These are phyloP conservation scores for Zychaea mexicana DNA, from an alignment of 371 early-diverging fungal genomes.

Conservation along the genomic window DNA sequence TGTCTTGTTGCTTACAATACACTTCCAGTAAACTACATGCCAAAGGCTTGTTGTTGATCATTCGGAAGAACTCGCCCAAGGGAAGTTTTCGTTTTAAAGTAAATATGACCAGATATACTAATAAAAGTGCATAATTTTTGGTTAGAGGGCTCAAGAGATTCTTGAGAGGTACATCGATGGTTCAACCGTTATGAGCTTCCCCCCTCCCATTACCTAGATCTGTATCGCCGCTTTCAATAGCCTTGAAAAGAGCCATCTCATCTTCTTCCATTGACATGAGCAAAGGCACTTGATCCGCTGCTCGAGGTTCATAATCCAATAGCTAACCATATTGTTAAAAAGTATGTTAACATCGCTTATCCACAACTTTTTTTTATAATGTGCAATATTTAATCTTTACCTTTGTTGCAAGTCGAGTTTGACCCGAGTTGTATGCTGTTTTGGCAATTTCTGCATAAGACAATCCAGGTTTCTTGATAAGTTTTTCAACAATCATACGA, in stretches of 20 bases:
- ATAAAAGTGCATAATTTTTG: neutral
- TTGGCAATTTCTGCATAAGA: conserved; percentile 94
- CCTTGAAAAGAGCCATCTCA: conserved; percentile 83
- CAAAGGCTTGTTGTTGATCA: conserved; percentile 78
- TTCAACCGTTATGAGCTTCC: too few relatives aligned
- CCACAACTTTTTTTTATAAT: too few relatives aligned
- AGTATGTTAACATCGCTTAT: too few relatives aligned
- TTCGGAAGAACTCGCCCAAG: conserved; percentile 87
- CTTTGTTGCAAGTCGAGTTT: conserved; percentile 86
- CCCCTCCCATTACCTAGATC: conserved; percentile 91
- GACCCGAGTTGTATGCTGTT: conserved; percentile 86
- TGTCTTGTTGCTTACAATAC: conserved; percentile 78
- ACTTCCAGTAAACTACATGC: conserved; percentile 84
- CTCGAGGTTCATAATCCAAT: conserved; percentile 92
- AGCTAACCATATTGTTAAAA: conserved; percentile 50
- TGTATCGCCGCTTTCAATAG: conserved; percentile 93
- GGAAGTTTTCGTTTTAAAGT: conserved; percentile 84
- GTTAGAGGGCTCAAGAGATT: too few relatives aligned
- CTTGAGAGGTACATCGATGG: too few relatives aligned
- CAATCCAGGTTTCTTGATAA: conserved; percentile 70
- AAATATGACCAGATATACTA: conserved; percentile 89
- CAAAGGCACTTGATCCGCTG: conserved; percentile 92
- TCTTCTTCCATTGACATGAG: conserved; percentile 93
- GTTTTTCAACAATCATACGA: conserved; percentile 77
- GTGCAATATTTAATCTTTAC: too few relatives aligned